Conservation (phyloP, 148 eudicot species). For the Rhododendron williamsianum region DNA sequence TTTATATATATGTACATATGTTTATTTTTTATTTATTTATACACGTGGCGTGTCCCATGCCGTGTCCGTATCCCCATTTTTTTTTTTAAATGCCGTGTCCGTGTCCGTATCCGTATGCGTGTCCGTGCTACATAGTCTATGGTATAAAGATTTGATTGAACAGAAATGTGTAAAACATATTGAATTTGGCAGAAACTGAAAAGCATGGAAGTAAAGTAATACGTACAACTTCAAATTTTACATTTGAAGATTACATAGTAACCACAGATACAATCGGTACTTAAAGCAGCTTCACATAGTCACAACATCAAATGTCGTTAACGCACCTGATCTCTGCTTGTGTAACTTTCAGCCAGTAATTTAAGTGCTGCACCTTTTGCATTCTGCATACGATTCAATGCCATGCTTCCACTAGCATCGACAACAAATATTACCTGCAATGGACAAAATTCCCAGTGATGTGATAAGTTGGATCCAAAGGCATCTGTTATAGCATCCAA, state of each 20-base stretch:
- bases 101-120: no score
- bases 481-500: neutral
- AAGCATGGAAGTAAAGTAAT: neutral
- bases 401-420: conserved; percentile 99
- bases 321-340: conserved; percentile 96
- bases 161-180: neutral
- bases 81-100: no score
- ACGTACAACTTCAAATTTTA: neutral
- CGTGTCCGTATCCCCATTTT: no score
- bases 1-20: no score
- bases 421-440: conserved; percentile 92
- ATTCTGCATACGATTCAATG: conserved; percentile 96
- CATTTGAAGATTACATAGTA: neutral
- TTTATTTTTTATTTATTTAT: no score
- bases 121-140: no score
- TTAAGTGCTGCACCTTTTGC: conserved; percentile 98
- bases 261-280: neutral
- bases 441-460: neutral
- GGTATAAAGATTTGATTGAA: neutral
- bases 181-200: neutral
- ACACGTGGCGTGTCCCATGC: no score
- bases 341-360: conserved; percentile 93
- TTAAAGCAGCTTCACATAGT: neutral
- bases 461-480: neutral
- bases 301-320: neutral